Base-by-base conservation (phyloP, 2,329 filamentous ascomycete species). In the Cercospora sp. region DNA sequence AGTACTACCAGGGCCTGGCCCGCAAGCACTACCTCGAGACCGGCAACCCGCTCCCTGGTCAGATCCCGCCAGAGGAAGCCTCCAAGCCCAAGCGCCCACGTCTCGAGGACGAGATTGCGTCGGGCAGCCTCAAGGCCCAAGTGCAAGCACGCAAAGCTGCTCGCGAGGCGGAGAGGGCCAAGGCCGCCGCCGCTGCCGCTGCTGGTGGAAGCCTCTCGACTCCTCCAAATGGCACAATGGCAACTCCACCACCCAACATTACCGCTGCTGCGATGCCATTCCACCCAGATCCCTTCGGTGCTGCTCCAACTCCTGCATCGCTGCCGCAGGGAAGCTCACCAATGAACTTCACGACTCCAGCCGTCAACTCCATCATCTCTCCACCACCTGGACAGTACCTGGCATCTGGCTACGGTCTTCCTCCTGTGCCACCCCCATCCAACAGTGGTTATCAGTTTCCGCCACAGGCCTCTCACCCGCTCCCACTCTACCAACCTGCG, bases 1-100 rank as follows among this genome's bases (percentile, higher is more conserved):
- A 92, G 74, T 90, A 91, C 80, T 97, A 90, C 80, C 94, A 96
- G 80, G 89, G 93, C 78, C 90, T 89, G 28, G 92, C 97, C 80
- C 90, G 91, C 67, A 92, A 97, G 75, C 88, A 93, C 68, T 90
- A 91, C 73, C 89, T 90, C 60, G 86, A 88, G 8, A 97, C 93
- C 1, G 94, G 94, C 40, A 97, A 97, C 77, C 91, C 92, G 2
- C 87, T 90, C 18, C 88, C 91, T 0, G 81, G 80, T 40, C 62
- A 68, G 10, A 58, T 68, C 30, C 45, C 61, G 10, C 21, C 57
- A 49, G 55, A 43, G 21, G 49, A 53, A 37, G 32, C 62, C 28
- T 40, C 49, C 18, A 58, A 28, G 32, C 62, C 62, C 2, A 64
- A 58, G 62, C 49, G 45, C 24, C 49, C 30, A n/a, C 62, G 49